Evolutionary conservation across 2,329 filamentous ascomycete species (phyloP).

Genomic region (Fusarium pilosicola): DNA sequence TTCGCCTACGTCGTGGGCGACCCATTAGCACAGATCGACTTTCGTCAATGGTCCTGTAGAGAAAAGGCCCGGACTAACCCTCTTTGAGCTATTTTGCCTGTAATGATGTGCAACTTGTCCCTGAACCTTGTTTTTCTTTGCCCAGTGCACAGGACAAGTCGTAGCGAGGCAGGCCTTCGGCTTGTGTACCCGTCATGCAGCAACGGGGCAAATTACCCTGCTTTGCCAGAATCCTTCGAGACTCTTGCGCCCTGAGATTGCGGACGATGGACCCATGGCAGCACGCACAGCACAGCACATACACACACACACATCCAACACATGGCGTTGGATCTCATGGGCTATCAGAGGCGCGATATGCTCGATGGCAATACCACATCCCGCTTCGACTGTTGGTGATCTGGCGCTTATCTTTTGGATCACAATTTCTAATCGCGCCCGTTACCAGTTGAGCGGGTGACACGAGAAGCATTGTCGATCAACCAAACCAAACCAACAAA

Average conservation of each 20-base stretch:
- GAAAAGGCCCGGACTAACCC: not conserved
- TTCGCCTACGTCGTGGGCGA: not conserved
- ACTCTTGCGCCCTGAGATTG: conserved; percentile 20
- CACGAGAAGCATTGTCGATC: conserved; percentile 9
- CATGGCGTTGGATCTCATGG: not conserved
- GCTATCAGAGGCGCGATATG: not conserved
- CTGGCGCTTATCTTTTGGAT: conserved; percentile 10
- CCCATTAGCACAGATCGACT: not conserved
- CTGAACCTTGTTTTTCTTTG: conserved; percentile 10
- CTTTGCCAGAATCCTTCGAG: conserved; percentile 25
- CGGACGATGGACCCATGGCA: not conserved
- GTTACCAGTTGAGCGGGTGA: conserved; percentile 8
- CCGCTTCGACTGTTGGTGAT: not conserved
- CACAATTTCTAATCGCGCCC: conserved; percentile 9
- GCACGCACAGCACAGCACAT: not conserved
- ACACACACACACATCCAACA: not conserved
- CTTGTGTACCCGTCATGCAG: conserved; percentile 20
- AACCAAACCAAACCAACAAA: not conserved
- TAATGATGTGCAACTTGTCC: conserved; percentile 13
- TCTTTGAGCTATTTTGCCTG: conserved; percentile 20
- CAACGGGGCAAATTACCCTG: conserved; percentile 32
- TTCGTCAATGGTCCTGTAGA: not conserved
- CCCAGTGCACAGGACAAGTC: conserved; percentile 5
- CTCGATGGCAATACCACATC: conserved; percentile 19
- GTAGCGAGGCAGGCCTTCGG: conserved; percentile 19